phyloP scores from a whole-genome alignment of 2,329 filamentous ascomycete species.

The Alternaria infectoria region DNA sequence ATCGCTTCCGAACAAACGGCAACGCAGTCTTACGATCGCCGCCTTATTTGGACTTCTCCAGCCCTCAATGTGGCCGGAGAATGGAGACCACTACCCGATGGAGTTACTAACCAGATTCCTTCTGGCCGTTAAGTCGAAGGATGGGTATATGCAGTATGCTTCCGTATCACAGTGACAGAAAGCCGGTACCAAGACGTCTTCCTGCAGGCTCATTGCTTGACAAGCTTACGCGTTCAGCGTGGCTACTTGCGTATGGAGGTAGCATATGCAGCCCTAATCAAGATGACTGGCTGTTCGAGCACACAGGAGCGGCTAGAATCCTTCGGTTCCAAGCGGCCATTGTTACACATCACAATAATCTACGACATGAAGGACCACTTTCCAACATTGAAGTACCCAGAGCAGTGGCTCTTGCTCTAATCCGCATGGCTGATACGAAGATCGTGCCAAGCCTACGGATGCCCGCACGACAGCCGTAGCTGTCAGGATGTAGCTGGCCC shows the following conservation, averaged over 20 bases:
- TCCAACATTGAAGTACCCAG: not conserved
- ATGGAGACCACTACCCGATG: conserved; percentile 2
- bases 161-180: conserved; percentile 19
- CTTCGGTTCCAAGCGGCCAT: conserved; percentile 14
- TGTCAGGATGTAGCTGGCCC: conserved; percentile 12
- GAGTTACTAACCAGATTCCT: conserved; percentile 1
- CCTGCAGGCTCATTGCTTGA: conserved; percentile 30
- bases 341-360: conserved; percentile 13
- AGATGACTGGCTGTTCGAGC: conserved; percentile 4
- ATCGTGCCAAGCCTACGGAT: conserved; percentile 20
- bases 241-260: conserved; percentile 2
- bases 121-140: conserved; percentile 1
- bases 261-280: not conserved
- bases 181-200: conserved; percentile 19
- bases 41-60: conserved; percentile 1
- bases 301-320: conserved; percentile 1
- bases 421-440: conserved; percentile 5
- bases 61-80: conserved; percentile 2
- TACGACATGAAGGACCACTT: conserved; percentile 1
- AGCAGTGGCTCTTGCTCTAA: conserved; percentile 3
- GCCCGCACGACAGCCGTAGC: conserved; percentile 25
- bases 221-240: conserved; percentile 38
- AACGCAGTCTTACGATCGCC: not conserved
- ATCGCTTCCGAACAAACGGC: conserved; percentile 10
- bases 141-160: conserved; percentile 10